A percentile compares a stretch with the other conserved stretches of the same genome.
phyloP scores from a whole-genome alignment of 805 yeast species.

The Yarrowia phangngaensis region DNA sequence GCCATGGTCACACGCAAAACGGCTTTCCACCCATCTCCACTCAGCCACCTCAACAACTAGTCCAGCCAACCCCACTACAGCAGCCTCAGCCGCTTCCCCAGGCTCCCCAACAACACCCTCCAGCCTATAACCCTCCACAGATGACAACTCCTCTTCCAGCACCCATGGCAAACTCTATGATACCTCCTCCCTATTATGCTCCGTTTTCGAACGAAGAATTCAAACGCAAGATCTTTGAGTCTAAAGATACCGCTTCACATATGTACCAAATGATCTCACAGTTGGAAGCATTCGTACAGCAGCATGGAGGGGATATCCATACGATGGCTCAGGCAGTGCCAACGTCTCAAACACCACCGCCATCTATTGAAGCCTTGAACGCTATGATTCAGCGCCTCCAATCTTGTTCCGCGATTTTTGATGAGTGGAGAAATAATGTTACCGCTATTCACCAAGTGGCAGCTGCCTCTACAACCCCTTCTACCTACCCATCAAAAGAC shows the following conservation, averaged over 20 bases:
- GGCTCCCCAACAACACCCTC: neutral
- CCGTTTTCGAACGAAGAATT: constrained; percentile 15
- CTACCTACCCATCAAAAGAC: constrained; percentile 5
- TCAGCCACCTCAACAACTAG: too few species aligned
- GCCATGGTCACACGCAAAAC: neutral
- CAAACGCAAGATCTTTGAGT: constrained; percentile 15
- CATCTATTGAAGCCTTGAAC: constrained; percentile 12
- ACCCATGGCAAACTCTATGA: constrained; percentile 10
- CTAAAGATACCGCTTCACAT: constrained; percentile 23
- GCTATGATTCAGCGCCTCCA: constrained; percentile 16
- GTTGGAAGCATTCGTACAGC: constrained; percentile 20
- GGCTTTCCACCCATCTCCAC: neutral
- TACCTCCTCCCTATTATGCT: constrained; percentile 17
- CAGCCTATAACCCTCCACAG: neutral
- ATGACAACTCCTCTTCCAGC: neutral
- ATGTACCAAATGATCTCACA: constrained; percentile 26
- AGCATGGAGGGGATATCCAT: constrained; percentile 9
- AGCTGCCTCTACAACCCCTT: neutral
- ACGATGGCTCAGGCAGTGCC: constrained; percentile 5
- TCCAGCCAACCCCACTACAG: too few species aligned
- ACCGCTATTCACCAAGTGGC: constrained; percentile 14
- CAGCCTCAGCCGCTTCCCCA: neutral
- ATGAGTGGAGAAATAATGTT: constrained; percentile 22
- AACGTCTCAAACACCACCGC: constrained; percentile 3
- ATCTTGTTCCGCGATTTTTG: constrained; percentile 6